Evolutionary conservation across 805 yeast genomes (phyloP), one percentile per base, ranked within the genome.

Genomic region (Schwanniomyces sp.): DNA sequence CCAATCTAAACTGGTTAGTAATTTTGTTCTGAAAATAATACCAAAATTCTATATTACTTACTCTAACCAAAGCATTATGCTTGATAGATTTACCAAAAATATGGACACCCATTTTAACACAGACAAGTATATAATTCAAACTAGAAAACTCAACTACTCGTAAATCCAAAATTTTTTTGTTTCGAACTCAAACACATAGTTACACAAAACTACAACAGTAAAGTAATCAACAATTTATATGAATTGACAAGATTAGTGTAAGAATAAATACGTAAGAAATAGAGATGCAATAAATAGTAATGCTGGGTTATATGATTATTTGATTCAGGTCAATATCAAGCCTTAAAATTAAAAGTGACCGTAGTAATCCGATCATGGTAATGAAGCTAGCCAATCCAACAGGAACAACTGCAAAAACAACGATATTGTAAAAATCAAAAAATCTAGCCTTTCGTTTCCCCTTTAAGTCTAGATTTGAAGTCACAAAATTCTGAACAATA

Each of bases 351-450:
- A 91, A 74, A 43, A 91, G 69, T 42, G 87, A 81, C 50, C 98
- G 70, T 14, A 92, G 69, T 34, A 92, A 69, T 0, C 91, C 94
- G 32, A 91, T 74, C 96, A 91, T 89, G 2, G 98, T 91, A 21
- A 91, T 68, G 59, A 94, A 92, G 56, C 97, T 88, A 4, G 98
- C 97, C 50, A 92, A 60, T 0, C 99, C 98, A 14, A 92, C 90
- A 0, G 99, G 99, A n/a, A 92, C 97, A 36, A 92, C 99, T 2
- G 98, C 97, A 70, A 89, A 92, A 1, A 92, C 97, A 0, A 88
- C 90, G 43, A 94, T 88, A 55, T 87, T 88, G 64, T 90, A 89
- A 46, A 91, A 75, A 63, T 92, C 96, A 50, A 91, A 88, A 30
- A 91, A 85, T 46, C 96, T 76, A 36, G 81, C 77, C 48, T 66